Conservation (phyloP, 1,284 basidiomycete genomes). For the Trametes sp. region DNA sequence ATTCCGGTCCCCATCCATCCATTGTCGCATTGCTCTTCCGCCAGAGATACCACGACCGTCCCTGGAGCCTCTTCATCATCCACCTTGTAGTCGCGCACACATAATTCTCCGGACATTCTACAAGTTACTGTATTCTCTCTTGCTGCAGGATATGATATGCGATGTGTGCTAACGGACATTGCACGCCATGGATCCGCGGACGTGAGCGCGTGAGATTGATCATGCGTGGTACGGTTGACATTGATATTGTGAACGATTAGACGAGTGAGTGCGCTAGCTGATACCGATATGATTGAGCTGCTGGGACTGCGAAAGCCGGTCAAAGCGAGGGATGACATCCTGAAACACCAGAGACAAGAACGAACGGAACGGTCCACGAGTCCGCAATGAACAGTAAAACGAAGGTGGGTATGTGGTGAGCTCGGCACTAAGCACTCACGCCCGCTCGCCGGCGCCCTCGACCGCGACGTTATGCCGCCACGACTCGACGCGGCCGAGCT, state of each 20-base stretch:
- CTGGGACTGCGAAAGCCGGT: conserved; percentile 17
- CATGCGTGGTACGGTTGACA: not conserved
- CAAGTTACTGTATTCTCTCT: conserved; percentile 41
- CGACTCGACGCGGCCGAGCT: conserved; percentile 74
- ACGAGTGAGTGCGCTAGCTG: conserved; percentile 1
- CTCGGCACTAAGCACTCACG: conserved; percentile 14
- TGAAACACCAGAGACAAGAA: conserved; percentile 11
- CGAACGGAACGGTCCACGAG: conserved; percentile 6
- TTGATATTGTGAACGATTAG: not conserved
- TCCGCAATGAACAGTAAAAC: conserved; percentile 1
- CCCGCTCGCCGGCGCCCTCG: conserved; percentile 53
- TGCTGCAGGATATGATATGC: conserved; percentile 30
- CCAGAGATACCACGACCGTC: conserved; percentile 31
- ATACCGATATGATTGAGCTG: not conserved
- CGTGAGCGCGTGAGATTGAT: not conserved
- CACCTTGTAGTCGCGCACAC: conserved; percentile 28
- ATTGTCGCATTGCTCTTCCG: conserved; percentile 28
- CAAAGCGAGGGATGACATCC: conserved; percentile 11
- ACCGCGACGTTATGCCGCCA: conserved; percentile 82
- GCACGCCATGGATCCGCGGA: not conserved
- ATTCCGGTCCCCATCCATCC: conserved; percentile 1
- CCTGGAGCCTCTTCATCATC: conserved; percentile 25
- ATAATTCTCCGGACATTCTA: conserved; percentile 36
- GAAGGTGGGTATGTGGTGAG: conserved; percentile 8
- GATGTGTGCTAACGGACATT: conserved; percentile 15